phyloP scores from a whole-genome alignment of 306 rosid species.

The Trichosanthes truncata region DNA sequence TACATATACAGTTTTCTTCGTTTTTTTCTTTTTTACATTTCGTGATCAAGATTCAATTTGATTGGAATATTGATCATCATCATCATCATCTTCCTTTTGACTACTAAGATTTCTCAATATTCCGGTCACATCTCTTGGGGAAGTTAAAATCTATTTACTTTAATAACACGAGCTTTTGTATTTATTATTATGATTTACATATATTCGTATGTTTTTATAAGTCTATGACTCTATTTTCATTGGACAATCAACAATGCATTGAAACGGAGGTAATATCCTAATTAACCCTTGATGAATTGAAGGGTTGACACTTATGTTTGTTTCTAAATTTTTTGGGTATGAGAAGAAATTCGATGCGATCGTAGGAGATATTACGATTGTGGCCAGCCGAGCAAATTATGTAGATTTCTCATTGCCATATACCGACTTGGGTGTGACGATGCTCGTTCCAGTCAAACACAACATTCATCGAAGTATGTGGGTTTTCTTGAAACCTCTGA shows the following conservation, averaged over 20 bases:
- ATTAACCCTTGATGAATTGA: neutral
- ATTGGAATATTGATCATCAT: neutral
- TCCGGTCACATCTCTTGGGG: neutral
- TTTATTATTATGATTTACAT: neutral
- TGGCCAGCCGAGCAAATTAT: conserved; percentile 17
- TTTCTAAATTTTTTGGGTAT: neutral
- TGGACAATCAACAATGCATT: neutral
- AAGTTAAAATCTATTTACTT: neutral
- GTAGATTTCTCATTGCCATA: conserved; percentile 38
- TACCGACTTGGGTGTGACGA: conserved; percentile 26
- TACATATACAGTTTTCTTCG: neutral
- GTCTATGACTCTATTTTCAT: neutral
- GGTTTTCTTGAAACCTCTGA: conserved; percentile 37
- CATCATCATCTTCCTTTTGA: neutral
- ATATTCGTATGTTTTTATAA: neutral
- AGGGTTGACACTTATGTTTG: neutral
- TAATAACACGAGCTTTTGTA: neutral
- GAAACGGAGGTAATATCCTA: neutral
- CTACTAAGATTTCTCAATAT: neutral
- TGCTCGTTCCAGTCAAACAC: conserved; percentile 23
- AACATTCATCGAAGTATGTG: conserved; percentile 17
- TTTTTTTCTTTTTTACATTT: neutral
- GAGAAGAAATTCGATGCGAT: conserved; percentile 22
- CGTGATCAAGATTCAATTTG: neutral
- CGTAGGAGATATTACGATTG: conserved; percentile 38